Percentiles rank a stretch among this genome's conserved stretches.
Evolutionary conservation across 1,284 basidiomycete genomes (phyloP).

Genomic region (Sporisorium exsertum): DNA sequence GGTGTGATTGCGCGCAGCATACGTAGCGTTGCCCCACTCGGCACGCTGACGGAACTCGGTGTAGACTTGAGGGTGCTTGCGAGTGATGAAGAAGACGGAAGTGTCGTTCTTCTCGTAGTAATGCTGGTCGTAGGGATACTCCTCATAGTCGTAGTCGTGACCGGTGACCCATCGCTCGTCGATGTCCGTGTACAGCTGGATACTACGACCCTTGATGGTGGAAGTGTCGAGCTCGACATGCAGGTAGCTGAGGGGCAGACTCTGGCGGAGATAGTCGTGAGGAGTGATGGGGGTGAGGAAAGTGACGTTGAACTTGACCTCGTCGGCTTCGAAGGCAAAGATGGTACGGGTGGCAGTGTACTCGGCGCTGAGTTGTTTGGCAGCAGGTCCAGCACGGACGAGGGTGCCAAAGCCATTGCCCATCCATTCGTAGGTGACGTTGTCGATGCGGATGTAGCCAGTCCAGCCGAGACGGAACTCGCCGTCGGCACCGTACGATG

Average conservation of each 20-base stretch:
- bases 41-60: slow-evolving; percentile 66
- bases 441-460: slow-evolving; percentile 62
- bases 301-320: slow-evolving; percentile 62
- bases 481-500: slow-evolving; percentile 63
- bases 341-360: slow-evolving; percentile 66
- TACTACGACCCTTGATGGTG: slow-evolving; percentile 44
- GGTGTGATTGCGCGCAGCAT: slow-evolving; percentile 55
- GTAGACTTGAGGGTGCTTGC: slow-evolving; percentile 59
- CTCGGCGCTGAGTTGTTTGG: slow-evolving; percentile 58
- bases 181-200: slow-evolving; percentile 62
- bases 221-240: slow-evolving; percentile 56
- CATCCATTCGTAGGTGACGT: slow-evolving; percentile 64
- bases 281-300: slow-evolving; percentile 66
- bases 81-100: slow-evolving; percentile 54
- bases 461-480: slow-evolving; percentile 61
- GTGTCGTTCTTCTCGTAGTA: slow-evolving; percentile 53
- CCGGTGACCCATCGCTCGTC: slow-evolving; percentile 66
- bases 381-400: slow-evolving; percentile 53
- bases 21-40: slow-evolving; percentile 66
- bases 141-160: slow-evolving; percentile 64
- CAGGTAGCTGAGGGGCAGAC: slow-evolving; percentile 65
- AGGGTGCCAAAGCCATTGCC: slow-evolving; percentile 63
- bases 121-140: slow-evolving; percentile 52
- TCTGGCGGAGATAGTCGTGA: slow-evolving; percentile 64
- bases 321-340: slow-evolving; percentile 62